Conservation (phyloP, 2,329 filamentous ascomycete species). For the Chaetothyriales sp. region DNA sequence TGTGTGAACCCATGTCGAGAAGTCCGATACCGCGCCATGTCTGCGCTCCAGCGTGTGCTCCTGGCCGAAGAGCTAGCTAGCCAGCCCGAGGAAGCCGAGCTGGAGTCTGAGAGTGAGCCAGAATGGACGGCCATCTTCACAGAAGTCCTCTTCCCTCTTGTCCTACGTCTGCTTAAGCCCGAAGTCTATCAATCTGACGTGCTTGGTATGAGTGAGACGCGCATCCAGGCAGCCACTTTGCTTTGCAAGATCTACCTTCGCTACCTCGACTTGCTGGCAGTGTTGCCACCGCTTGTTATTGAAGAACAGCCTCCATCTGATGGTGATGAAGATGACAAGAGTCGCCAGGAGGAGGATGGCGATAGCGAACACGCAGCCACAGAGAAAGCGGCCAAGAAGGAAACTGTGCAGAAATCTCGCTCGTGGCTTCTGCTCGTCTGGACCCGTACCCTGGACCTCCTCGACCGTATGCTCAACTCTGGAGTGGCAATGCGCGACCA, state of each 20-base stretch:
- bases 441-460: constrained; percentile 80
- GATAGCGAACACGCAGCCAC: background rate
- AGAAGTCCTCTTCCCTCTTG: constrained; percentile 84
- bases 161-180: constrained; percentile 73
- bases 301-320: background rate
- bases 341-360: background rate
- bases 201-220: constrained; percentile 85
- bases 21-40: constrained; percentile 76
- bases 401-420: background rate
- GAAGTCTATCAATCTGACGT: constrained; percentile 88
- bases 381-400: background rate
- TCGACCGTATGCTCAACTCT: constrained; percentile 91
- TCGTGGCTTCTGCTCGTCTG: constrained; percentile 34
- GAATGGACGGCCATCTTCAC: constrained; percentile 94
- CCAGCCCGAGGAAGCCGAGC: background rate
- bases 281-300: constrained; percentile 2
- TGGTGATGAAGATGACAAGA: background rate
- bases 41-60: constrained; percentile 69
- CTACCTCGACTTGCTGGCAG: constrained; percentile 69
- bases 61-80: constrained; percentile 59
- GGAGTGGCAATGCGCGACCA: constrained; percentile 10
- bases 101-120: constrained; percentile 24
- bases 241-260: constrained; percentile 93
- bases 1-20: constrained; percentile 91
- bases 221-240: constrained; percentile 78